Percentiles rank a stretch among this genome's conserved stretches.
phyloP scores from a whole-genome alignment of 306 rosid species.

The Quercus agrifolia region DNA sequence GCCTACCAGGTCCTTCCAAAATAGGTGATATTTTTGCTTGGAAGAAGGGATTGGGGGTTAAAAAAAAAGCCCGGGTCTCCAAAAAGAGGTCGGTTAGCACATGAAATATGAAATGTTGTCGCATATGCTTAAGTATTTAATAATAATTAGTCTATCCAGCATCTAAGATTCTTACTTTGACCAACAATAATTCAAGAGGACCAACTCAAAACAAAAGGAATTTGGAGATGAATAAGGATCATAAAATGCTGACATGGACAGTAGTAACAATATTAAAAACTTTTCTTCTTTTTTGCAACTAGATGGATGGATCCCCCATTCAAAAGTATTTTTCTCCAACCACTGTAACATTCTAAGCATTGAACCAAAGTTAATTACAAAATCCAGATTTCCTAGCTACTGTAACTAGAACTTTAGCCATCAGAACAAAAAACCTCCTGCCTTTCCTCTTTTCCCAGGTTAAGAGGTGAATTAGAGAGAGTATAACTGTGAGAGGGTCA shows the following conservation, averaged over 20 bases:
- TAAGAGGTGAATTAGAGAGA: slow-evolving; percentile 36
- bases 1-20: too few species aligned
- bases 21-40: too few species aligned
- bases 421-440: slow-evolving; percentile 48
- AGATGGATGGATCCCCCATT: slow-evolving; percentile 9
- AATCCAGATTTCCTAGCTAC: slow-evolving; percentile 40
- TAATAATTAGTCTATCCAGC: background rate
- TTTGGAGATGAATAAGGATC: background rate
- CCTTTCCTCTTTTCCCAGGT: slow-evolving; percentile 37
- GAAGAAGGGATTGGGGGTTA: too few species aligned
- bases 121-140: too few species aligned
- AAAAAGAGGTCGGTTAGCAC: too few species aligned
- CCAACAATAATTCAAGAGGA: background rate
- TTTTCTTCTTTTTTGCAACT: slow-evolving; percentile 13
- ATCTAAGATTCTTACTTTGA: background rate
- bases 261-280: background rate
- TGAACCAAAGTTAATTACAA: slow-evolving; percentile 39
- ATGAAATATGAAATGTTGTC: too few species aligned
- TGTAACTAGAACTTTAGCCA: slow-evolving; percentile 33
- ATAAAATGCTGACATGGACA: background rate
- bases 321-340: slow-evolving; percentile 26
- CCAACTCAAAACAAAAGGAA: background rate
- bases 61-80: too few species aligned
- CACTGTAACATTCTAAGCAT: background rate
- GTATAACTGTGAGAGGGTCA: slow-evolving; percentile 26